These are phyloP conservation scores for Botryotinia globosa DNA, from an alignment of 2,329 filamentous ascomycete genomes.

Conservation along the genomic window DNA sequence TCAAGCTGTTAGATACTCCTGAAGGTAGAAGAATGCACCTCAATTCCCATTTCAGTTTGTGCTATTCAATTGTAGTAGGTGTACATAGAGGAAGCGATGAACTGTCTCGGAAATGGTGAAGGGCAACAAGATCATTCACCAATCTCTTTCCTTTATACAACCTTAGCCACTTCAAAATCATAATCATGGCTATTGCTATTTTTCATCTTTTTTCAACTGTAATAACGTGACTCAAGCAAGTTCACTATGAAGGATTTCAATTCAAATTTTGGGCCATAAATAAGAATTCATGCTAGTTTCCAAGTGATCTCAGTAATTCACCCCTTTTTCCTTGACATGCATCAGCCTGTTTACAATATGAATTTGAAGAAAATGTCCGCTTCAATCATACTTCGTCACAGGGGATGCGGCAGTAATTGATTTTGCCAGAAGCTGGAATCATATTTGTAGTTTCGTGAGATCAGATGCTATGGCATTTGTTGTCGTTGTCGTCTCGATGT, in stretches of 20 bases:
- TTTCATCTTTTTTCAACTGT: background rate
- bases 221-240: background rate
- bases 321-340: too few species aligned
- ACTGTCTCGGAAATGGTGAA: background rate
- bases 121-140: too few species aligned
- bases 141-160: too few species aligned
- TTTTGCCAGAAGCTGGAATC: too few species aligned
- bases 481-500: background rate
- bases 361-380: rapidly evolving
- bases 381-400: background rate
- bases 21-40: too few species aligned
- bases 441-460: background rate
- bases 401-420: too few species aligned
- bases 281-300: too few species aligned
- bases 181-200: background rate
- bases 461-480: background rate
- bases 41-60: too few species aligned
- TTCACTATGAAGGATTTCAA: background rate
- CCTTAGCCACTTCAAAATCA: background rate
- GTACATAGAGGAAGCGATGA: too few species aligned
- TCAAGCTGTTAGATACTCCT: too few species aligned
- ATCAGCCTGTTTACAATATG: background rate
- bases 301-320: too few species aligned
- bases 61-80: too few species aligned
- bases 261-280: background rate